Conservation (phyloP, 371 early-diverging fungal species). For the Gilbertella persicaria region DNA sequence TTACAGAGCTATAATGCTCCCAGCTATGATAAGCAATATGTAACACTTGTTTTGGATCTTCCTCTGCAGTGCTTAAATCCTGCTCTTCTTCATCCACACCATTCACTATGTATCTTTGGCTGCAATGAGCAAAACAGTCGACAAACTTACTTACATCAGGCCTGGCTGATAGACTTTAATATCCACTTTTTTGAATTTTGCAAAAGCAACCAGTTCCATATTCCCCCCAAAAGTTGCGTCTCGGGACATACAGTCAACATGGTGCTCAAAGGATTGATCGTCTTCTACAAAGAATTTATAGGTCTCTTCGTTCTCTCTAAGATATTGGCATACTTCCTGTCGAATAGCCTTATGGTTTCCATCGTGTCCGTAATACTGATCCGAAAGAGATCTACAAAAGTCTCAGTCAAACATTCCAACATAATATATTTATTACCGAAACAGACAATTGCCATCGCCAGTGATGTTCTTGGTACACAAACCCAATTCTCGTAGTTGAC, state of each 20-base stretch:
- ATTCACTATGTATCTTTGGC: constrained; percentile 62
- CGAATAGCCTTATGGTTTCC: constrained; percentile 59
- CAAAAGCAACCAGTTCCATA: constrained; percentile 84
- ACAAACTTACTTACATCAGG: constrained; percentile 42
- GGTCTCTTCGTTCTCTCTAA: constrained; percentile 61
- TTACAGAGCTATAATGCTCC: constrained; percentile 85
- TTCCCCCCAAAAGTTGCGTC: constrained; percentile 82
- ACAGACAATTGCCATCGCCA: constrained; percentile 89
- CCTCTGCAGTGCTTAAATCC: constrained; percentile 26
- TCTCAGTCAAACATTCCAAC: background rate
- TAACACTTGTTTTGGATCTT: constrained; percentile 45
- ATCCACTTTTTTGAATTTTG: constrained; percentile 62
- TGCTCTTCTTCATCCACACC: constrained; percentile 47
- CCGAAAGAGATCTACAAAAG: constrained; percentile 62
- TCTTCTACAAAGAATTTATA: constrained; percentile 78
- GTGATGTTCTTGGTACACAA: constrained; percentile 71
- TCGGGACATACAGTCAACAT: constrained; percentile 71
- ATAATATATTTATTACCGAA: constrained; percentile 46
- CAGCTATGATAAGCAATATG: constrained; percentile 86
- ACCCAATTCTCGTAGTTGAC: constrained; percentile 40
- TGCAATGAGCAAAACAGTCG: constrained; percentile 1
- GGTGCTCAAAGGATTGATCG: constrained; percentile 62
- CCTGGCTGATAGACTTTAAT: constrained; percentile 84
- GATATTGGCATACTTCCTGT: constrained; percentile 64
- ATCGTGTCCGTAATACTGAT: constrained; percentile 71